Base-by-base conservation (phyloP, 768 basidiomycete species). In the Suillus sp. region DNA sequence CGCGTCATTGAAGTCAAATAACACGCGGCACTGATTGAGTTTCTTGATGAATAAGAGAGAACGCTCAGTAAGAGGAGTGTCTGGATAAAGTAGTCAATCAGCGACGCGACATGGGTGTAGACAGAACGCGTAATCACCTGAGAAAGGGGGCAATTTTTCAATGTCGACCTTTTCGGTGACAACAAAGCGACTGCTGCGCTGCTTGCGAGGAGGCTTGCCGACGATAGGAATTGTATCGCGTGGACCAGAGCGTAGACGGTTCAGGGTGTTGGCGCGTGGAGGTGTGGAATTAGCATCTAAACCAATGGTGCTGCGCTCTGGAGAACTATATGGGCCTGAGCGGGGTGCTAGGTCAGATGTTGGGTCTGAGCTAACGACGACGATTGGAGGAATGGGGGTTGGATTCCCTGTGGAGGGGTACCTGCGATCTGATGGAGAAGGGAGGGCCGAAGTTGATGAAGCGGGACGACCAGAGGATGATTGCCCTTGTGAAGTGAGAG, bases 1-100 rank as follows among this genome's bases (percentile, higher is more conserved):
- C 53, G 95, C 92, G 74, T 99, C 97, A 74, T 98, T 99, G 78
- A 99, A 99, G 79, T 99, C 97, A 77, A 99, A 99, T 47, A 99
- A 80, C 66, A 98, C 95, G 62, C 92, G 89, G 79, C 96, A 99
- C 74, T 99, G 97, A 75, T 91, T 89, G 60, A 99, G 84, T 78
- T 99, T 99, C 78, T 85, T 93, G 72, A 99, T 81, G 75, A 99
- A 99, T 42, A 99, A 83, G 64, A 90, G 89, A 38, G 93, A 88
- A 40, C 96, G 90, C 75, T 99, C 97, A 67, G 81, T 86, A 5
- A 89, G 86, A 57, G 95, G 84, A 2, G 91, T 96, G 81, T 99
- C 97, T 98, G 77, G 30, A 57, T 32, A 42, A 51, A 35, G 50
- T 35, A 47, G 25, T 13, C 40, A 56, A 53, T n/a, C 53, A 66